Evolutionary conservation across 805 yeast species (phyloP), one percentile per base, ranked within the genome.

Genomic region (Metschnikowia borealis): DNA sequence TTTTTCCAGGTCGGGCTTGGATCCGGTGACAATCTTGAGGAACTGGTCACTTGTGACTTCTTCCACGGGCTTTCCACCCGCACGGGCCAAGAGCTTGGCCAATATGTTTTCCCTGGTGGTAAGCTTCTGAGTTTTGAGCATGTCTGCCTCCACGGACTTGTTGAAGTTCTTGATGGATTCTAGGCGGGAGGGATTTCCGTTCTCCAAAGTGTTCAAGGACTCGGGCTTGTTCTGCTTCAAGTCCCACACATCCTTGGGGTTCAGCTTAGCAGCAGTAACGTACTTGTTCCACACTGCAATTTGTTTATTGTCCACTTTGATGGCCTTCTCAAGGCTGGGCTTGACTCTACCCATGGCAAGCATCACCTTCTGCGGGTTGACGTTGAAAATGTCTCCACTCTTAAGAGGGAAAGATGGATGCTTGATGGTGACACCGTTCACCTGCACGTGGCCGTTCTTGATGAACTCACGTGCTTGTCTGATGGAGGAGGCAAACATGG

Each of bases 381-480:
- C 96, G 53, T 83, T 75, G 69, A 91, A 90, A 40, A 91, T 73
- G 68, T 92, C 99, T 40, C 98, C 98, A 13, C 92, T 82, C 54
- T 79, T 73, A 61, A 92, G 75, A 11, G 84, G 81, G 66, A 77
- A 92, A 6, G 89, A 82, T 4, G 97, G 96, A 59, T 87, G 88
- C 59, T 78, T 80, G 53, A 91, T 84, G 14, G 73, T 75, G 34
- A 85, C 79, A 8, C 96, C 97, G 64, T 92, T 94, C 37, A 92
- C 98, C 55, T 76, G 73, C 11, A 92, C 98, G 56, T 84, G 75
- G 1, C 96, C 96, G 43, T 82, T 83, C 14, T 87, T 68, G 52
- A 94, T 84, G 61, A 87, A 89, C 64, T 87, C 90, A 59, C 97
- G 81, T 2, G 99, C 96, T 70, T 92, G 98, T 75, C 97, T 84